Base-by-base conservation (phyloP, 352 stramenopile species). In the Globisporangium viniferum region DNA sequence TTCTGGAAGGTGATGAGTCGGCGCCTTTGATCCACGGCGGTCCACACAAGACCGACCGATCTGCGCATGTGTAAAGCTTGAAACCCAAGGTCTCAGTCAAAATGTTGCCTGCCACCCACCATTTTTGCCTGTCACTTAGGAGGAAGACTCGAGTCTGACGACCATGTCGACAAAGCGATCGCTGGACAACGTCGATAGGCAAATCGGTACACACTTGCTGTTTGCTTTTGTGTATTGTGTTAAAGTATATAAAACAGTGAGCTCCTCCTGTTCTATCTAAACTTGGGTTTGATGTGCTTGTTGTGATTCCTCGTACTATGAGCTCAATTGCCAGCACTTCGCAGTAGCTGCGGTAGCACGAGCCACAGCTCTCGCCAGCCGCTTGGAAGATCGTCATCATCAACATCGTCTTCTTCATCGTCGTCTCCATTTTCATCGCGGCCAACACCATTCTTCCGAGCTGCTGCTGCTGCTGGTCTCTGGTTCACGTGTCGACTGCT, bases 311-410 rank as follows among this genome's bases (percentile, higher is more conserved):
- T 58, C 51, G 8, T 9, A 57, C 22, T n/a, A 58, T 33, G 24
- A 12, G 36, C 39, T 71, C 24, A 3, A 61, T 54, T 33, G 72
- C 39, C 68, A 22, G 82, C 41, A 62, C 68, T 84, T 24, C 62
- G 61, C 36, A 79, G 69, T n/a, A 90, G 64, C 55, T 88, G 78
- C 3, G 75, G 68, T 0, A 89, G 75, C 36, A 90, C 78, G n/a
- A 71, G 63, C 0, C 66, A 64, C 53, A 89, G 70, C 36, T 90
- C 80, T 41, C 65, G 67, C 33, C 64, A 72, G n/a, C 39, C 69
- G 33, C 39, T 64, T 24, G 29, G 60, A 6, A 64, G 59, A 6
- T 67, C 65, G 10, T 72, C 57, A 9, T 35, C 67, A 10, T 77
- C 63, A 0, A 63, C 55, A 9, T 72, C 67, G 0, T 65, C 62